These are phyloP conservation scores for Isoetes engelmannii DNA, from an alignment of 83 land plant species.

Conservation along the genomic window DNA sequence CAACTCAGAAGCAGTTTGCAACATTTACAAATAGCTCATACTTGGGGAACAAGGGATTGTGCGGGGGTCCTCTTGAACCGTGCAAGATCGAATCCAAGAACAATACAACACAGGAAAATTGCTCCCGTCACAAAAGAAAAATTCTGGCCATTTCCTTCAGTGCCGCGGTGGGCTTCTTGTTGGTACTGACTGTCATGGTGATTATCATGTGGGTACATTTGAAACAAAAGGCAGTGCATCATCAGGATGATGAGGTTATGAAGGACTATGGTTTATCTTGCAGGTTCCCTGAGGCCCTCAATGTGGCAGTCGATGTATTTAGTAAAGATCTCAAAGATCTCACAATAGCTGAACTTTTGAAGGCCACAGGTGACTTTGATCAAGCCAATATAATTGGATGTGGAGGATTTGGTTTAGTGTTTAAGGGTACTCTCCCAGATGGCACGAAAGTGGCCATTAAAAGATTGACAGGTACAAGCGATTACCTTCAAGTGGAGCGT, in stretches of 20 bases:
- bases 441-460: slow-evolving; percentile 50
- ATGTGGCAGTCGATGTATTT: slow-evolving; percentile 23
- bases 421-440: slow-evolving; percentile 46
- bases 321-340: slow-evolving; percentile 34
- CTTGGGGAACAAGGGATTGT: slow-evolving; percentile 54
- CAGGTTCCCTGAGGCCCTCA: slow-evolving; percentile 16
- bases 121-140: not conserved
- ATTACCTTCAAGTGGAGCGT: slow-evolving; percentile 53
- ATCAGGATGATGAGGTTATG: slow-evolving; percentile 8
- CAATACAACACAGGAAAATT: not conserved
- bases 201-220: not conserved
- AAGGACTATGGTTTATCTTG: slow-evolving; percentile 11
- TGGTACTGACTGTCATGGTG: not conserved
- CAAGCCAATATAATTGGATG: slow-evolving; percentile 62
- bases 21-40: slow-evolving; percentile 42
- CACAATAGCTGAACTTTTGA: slow-evolving; percentile 42
- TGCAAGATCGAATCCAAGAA: not conserved
- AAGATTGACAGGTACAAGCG: slow-evolving; percentile 38
- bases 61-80: slow-evolving; percentile 26
- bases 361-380: slow-evolving; percentile 52
- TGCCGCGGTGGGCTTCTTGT: not conserved
- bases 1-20: slow-evolving; percentile 45
- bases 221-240: not conserved
- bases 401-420: slow-evolving; percentile 67
- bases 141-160: not conserved